Conservation (phyloP, 2,329 filamentous ascomycete genomes). For the Arthrobotrys pseudoclavata region DNA sequence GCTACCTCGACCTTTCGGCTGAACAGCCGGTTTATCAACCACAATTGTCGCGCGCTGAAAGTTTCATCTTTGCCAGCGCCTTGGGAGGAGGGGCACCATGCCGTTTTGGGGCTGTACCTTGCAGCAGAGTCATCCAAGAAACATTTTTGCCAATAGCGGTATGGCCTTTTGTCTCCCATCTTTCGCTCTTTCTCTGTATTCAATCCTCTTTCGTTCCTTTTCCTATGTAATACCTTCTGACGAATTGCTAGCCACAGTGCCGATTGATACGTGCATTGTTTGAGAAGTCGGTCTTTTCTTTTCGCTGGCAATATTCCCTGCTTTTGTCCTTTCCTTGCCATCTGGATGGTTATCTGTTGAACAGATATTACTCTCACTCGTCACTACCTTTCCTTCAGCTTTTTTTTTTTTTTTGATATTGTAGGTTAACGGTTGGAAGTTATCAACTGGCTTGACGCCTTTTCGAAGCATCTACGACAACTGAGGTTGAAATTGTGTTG, state of each 20-base stretch:
- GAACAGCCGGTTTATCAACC: slow-evolving; percentile 29
- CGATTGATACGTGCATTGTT: slow-evolving; percentile 46
- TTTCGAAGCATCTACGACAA: slow-evolving; percentile 20
- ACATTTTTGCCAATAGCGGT: slow-evolving; percentile 1
- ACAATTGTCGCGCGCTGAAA: slow-evolving; percentile 58
- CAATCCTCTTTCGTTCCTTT: slow-evolving; percentile 10
- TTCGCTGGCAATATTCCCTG: slow-evolving; percentile 39
- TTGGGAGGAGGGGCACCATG: slow-evolving; percentile 41
- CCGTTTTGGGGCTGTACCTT: slow-evolving; percentile 19
- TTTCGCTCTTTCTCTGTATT: slow-evolving; percentile 19
- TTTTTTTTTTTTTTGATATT: slow-evolving; percentile 5
- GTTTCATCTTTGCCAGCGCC: slow-evolving; percentile 55
- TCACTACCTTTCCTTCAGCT: slow-evolving; percentile 5
- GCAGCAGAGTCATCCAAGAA: slow-evolving; percentile 29
- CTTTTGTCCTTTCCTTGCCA: slow-evolving; percentile 29
- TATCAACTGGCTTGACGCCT: slow-evolving; percentile 24
- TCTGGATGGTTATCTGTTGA: slow-evolving; percentile 53
- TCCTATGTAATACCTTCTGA: slow-evolving; percentile 15
- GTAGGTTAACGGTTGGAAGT: neutral
- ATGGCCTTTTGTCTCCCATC: slow-evolving; percentile 21
- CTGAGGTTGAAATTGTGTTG: slow-evolving; percentile 46
- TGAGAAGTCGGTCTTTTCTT: slow-evolving; percentile 27
- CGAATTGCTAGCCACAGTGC: slow-evolving; percentile 41
- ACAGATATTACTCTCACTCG: slow-evolving; percentile 40
- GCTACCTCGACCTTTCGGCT: slow-evolving; percentile 18